Evolutionary conservation across 2,329 filamentous ascomycete species (phyloP).

Genomic region (Ophiostoma ulmi): DNA sequence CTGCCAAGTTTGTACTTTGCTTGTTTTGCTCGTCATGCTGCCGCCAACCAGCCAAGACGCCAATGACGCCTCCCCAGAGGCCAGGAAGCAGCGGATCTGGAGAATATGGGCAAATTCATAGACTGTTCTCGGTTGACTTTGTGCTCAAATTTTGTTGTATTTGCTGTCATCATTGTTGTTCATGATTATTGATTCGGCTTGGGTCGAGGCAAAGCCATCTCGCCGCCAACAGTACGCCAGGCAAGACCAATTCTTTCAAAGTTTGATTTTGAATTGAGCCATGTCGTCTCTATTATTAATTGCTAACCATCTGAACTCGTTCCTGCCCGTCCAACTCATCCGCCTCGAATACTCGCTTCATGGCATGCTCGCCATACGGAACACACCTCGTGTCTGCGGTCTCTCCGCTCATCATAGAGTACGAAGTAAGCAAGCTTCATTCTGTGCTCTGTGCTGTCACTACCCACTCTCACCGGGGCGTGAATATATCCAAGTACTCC

Average conservation of each 20-base stretch:
- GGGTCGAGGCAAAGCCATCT: background rate
- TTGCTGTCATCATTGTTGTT: background rate
- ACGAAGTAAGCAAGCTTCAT: background rate
- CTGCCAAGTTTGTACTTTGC: slow-evolving; percentile 7
- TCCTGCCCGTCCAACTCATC: too few species aligned
- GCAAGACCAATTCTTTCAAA: background rate
- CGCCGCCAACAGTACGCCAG: background rate
- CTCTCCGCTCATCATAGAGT: background rate
- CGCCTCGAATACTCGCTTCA: background rate
- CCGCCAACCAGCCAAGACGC: slow-evolving; percentile 6
- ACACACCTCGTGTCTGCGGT: background rate
- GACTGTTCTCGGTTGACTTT: background rate
- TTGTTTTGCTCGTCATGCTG: background rate
- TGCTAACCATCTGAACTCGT: too few species aligned
- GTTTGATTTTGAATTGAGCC: background rate
- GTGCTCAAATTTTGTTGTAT: background rate
- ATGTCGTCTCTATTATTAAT: background rate
- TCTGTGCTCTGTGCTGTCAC: background rate
- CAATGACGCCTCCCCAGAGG: slow-evolving; percentile 12
- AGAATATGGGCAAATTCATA: background rate
- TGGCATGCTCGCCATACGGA: background rate
- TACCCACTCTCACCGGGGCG: background rate
- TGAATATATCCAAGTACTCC: background rate
- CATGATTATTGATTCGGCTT: background rate
- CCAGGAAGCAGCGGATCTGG: slow-evolving; percentile 8